Percentiles rank a stretch among this genome's conserved stretches.
phyloP scores from a whole-genome alignment of 78 protist genomes.

The Planoprotostelium fungivorum region DNA sequence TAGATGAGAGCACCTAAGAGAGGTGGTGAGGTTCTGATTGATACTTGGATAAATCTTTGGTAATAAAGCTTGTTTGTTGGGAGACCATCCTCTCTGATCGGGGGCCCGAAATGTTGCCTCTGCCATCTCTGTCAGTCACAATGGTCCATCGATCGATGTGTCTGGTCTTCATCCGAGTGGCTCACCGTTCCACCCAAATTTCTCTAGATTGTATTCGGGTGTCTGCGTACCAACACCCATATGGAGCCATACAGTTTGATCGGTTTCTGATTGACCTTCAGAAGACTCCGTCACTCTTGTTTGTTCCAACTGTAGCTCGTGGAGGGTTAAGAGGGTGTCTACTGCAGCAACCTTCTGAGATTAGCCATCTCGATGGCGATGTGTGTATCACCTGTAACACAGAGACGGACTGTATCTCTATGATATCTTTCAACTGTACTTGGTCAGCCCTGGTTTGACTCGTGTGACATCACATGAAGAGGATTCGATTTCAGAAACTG shows the following conservation, averaged over 20 bases:
- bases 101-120: background rate
- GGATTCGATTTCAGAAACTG: background rate
- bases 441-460: too few species aligned
- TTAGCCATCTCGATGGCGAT: too few species aligned
- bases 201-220: background rate
- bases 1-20: background rate
- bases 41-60: background rate
- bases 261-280: background rate
- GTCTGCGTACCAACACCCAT: background rate
- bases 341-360: background rate
- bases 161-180: background rate
- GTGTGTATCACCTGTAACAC: background rate
- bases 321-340: background rate
- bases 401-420: background rate
- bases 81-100: background rate
- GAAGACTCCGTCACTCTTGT: background rate
- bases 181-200: background rate
- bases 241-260: background rate
- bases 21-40: background rate
- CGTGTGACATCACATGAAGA: background rate
- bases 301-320: background rate
- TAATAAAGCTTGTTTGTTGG: background rate
- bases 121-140: background rate
- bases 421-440: background rate
- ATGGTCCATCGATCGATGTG: background rate